phyloP scores from a whole-genome alignment of 2,329 filamentous ascomycete species.

The Aspergillus sp. region DNA sequence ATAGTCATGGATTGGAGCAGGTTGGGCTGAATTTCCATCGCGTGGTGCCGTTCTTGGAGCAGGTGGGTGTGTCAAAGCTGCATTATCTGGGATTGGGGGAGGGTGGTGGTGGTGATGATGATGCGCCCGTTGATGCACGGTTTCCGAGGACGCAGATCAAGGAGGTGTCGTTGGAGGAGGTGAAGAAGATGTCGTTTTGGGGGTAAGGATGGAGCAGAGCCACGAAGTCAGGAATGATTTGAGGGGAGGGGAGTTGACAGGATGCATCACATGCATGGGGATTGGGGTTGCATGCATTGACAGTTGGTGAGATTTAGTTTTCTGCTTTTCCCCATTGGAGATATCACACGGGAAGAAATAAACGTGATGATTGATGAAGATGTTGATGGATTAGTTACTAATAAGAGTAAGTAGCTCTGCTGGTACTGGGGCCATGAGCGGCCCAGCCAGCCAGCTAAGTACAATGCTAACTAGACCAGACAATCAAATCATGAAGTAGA shows the following conservation, averaged over 20 bases:
- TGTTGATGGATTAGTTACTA: no score
- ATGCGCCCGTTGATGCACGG: slow-evolving; percentile 31
- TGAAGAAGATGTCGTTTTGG: slow-evolving; percentile 40
- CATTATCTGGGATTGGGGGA: slow-evolving; percentile 40
- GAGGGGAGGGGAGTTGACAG: not conserved
- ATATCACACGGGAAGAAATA: no score
- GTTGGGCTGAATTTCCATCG: slow-evolving; percentile 80
- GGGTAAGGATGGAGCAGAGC: not conserved
- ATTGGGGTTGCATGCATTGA: not conserved
- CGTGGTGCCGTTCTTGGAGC: slow-evolving; percentile 69
- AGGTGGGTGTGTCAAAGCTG: slow-evolving; percentile 40
- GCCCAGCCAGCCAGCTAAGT: no score
- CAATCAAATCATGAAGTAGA: no score
- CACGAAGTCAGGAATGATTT: not conserved
- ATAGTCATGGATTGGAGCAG: slow-evolving; percentile 87
- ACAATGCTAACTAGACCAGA: no score
- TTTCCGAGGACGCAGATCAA: slow-evolving; percentile 41
- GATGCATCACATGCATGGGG: not conserved
- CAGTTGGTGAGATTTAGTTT: not conserved
- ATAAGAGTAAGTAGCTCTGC: not conserved
- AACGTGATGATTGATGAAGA: not conserved
- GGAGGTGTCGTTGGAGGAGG: slow-evolving; percentile 35
- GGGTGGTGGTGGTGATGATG: slow-evolving; percentile 5
- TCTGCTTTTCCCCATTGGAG: not conserved
- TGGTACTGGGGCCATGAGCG: not conserved